Evolutionary conservation across 306 rosid species (phyloP), one percentile per base, ranked within the genome.

Genomic region (Comarum palustre): DNA sequence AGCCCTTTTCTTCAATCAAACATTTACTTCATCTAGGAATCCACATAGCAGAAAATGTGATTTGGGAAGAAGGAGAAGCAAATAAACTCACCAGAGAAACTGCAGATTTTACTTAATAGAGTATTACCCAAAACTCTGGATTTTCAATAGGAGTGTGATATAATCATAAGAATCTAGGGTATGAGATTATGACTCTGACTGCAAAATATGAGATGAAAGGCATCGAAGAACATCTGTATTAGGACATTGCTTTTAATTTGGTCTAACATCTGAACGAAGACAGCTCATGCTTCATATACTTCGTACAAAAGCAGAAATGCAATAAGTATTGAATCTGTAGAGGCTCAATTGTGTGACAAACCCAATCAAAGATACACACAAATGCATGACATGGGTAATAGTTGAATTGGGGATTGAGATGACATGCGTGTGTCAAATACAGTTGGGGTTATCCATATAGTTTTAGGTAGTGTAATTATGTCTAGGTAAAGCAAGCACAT

Each of bases 281-380:
- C 27, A 38, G 68, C 38, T 38, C 42, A 29, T 42, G 16, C 50
- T 39, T 39, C 43, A 39, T 39, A 39, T 39, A 39, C 43, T 63
- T 38, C 42, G n/a, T n/a, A n/a, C 72, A 47, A 4, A 4, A 59
- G 24, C 68, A 58, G 12, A 54, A 42, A 72, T 72, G 76, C 68
- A 27, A 24, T 2, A 58, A 58, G 19, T 13, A 10, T 71, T 8
- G 2, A 41, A 71, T 31, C 42, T 57, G n/a, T 11, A 38, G 29
- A 15, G 6, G 31, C 12, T 29, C 31, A 16, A 31, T 54, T 38
- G 50, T 36, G 48, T 71, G 64, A 59, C 58, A 59, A 58, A 29
- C n/a, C 15, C 10, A 42, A 27, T 42, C n/a, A 72, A 57, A 42
- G 52, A 58, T 16, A 16, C 14, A 43, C 20, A 42, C 38, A 38